Percentiles rank a stretch among this genome's conserved stretches.
phyloP scores from a whole-genome alignment of 495 filamentous ascomycete genomes.

The Xylaria longipes region DNA sequence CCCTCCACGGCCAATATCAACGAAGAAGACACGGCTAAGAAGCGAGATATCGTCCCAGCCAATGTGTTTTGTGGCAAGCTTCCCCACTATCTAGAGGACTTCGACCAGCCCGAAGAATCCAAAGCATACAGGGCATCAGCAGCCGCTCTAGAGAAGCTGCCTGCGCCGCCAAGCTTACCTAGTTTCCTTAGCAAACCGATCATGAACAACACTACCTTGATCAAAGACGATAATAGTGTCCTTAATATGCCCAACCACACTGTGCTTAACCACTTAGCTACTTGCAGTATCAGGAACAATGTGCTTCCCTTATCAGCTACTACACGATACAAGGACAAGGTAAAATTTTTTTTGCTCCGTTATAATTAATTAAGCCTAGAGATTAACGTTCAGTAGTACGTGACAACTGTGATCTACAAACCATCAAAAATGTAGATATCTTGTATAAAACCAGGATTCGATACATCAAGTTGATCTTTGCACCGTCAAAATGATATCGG shows the following conservation, averaged over 20 bases:
- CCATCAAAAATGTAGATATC: conserved; percentile 61
- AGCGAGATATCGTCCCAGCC: conserved; percentile 49
- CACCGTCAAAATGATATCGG: neutral
- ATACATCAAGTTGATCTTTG: neutral
- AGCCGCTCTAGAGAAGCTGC: conserved; percentile 72
- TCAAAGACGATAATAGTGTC: conserved; percentile 98
- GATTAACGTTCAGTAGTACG: conserved; percentile 67
- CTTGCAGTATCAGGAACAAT: conserved; percentile 95
- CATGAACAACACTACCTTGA: conserved; percentile 83
- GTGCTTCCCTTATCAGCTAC: conserved; percentile 97
- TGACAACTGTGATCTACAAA: conserved; percentile 98
- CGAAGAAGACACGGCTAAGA: conserved; percentile 47
- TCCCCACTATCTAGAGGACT: conserved; percentile 83
- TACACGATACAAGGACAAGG: conserved; percentile 95
- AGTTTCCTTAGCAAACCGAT: conserved; percentile 95
- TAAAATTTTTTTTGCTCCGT: conserved; percentile 48
- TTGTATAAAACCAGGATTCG: neutral
- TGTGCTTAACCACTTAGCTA: conserved; percentile 95
- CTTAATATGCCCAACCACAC: conserved; percentile 96
- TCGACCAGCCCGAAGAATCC: conserved; percentile 82
- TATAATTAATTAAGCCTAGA: neutral
- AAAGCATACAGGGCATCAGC: conserved; percentile 70
- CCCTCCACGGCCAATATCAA: conserved; percentile 40
- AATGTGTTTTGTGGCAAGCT: conserved; percentile 67
- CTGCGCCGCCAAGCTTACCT: conserved; percentile 83